These are phyloP conservation scores for Zasmidium citrigriseum DNA, from an alignment of 2,329 filamentous ascomycete genomes.

Conservation along the genomic window DNA sequence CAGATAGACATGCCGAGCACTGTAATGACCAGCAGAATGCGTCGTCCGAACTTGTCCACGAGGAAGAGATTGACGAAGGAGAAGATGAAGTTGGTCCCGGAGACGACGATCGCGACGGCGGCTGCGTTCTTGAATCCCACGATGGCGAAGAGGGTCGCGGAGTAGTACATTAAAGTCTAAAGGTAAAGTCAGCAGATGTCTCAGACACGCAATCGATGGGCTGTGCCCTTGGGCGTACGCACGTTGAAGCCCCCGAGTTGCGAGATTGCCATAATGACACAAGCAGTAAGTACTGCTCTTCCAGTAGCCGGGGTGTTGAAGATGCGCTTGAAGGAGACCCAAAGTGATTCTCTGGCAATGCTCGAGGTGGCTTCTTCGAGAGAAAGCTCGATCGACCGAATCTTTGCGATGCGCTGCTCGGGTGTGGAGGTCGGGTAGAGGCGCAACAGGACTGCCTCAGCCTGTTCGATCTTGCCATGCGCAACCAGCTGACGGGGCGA, in stretches of 20 bases:
- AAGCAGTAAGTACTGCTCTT: slow-evolving; percentile 49
- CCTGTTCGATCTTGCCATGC: slow-evolving; percentile 45
- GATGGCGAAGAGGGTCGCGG: slow-evolving; percentile 46
- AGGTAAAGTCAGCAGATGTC: no score
- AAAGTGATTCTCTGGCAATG: slow-evolving; percentile 44
- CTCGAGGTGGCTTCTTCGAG: slow-evolving; percentile 45
- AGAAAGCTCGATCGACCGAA: slow-evolving; percentile 42
- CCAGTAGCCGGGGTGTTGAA: slow-evolving; percentile 48
- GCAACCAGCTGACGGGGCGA: slow-evolving; percentile 51
- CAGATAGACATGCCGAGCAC: slow-evolving; percentile 48
- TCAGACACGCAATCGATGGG: no score
- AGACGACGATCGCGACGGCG: slow-evolving; percentile 49
- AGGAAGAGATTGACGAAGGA: slow-evolving; percentile 51
- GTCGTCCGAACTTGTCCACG: slow-evolving; percentile 49
- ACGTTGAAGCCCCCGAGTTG: slow-evolving; percentile 53
- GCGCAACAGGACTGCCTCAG: slow-evolving; percentile 39
- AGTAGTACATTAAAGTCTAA: slow-evolving; percentile 46
- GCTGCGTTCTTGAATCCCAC: slow-evolving; percentile 54
- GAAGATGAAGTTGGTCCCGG: slow-evolving; percentile 53
- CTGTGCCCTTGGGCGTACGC: no score
- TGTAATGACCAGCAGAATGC: slow-evolving; percentile 47
- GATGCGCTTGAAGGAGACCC: slow-evolving; percentile 47
- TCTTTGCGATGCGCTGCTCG: slow-evolving; percentile 48
- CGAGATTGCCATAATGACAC: slow-evolving; percentile 55
- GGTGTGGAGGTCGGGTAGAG: slow-evolving; percentile 47